Conservation (phyloP, 2,329 filamentous ascomycete genomes). For the Teratosphaeria pseudoeucalypti region DNA sequence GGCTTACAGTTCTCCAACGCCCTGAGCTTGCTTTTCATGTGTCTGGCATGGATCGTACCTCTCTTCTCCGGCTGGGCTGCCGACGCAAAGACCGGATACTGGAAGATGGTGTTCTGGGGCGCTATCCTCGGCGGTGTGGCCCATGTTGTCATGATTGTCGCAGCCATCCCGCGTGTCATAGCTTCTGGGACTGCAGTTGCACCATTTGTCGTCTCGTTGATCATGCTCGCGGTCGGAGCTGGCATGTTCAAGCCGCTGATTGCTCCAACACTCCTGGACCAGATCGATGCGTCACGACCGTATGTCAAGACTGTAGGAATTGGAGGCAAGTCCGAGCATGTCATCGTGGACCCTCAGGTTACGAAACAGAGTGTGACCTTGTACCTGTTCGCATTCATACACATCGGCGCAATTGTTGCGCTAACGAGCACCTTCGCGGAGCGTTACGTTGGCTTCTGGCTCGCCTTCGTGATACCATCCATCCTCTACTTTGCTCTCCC, state of each 20-base stretch:
- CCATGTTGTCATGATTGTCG: conserved; percentile 10
- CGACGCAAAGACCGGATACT: conserved; percentile 13
- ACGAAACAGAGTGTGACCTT: conserved; percentile 38
- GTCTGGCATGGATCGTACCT: conserved; percentile 45
- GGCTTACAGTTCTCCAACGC: conserved; percentile 46
- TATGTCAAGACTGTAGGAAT: conserved; percentile 26
- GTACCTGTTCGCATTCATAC: conserved; percentile 64
- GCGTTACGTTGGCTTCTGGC: conserved; percentile 53
- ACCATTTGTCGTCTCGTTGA: conserved; percentile 47
- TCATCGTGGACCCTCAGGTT: conserved; percentile 36
- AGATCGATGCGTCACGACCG: conserved; percentile 30
- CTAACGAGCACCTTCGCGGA: conserved; percentile 60
- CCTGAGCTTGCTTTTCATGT: conserved; percentile 44
- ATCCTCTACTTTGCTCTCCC: conserved; percentile 47
- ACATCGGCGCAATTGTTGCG: conserved; percentile 58
- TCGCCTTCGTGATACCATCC: conserved; percentile 50
- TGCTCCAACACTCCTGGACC: conserved; percentile 37
- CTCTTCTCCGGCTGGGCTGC: conserved; percentile 24
- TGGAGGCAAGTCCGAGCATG: conserved; percentile 27
- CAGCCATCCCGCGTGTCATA: conserved; percentile 10
- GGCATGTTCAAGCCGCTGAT: conserved; percentile 76
- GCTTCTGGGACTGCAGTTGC: conserved; percentile 5
- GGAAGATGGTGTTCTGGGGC: conserved; percentile 11
- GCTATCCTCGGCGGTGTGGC: conserved; percentile 9
- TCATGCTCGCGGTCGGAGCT: conserved; percentile 48